Evolutionary conservation across 441 rosid genomes (phyloP).

Genomic region (Croton laevigatus): DNA sequence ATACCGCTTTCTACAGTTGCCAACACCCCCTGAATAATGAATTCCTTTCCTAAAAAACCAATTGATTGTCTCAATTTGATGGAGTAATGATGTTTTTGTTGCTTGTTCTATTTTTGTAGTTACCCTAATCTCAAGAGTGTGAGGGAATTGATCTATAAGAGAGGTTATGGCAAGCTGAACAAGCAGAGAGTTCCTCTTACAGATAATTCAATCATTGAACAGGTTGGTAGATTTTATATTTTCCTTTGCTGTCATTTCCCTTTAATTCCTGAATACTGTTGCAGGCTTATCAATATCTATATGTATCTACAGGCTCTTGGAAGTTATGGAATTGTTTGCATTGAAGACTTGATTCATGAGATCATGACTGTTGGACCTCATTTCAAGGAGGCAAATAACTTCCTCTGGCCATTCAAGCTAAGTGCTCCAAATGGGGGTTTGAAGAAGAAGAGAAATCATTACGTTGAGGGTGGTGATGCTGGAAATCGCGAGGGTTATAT

Average conservation of each 20-base stretch:
- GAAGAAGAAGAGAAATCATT: constrained; percentile 75
- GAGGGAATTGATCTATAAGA: constrained; percentile 65
- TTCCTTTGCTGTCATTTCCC: background rate
- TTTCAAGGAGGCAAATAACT: constrained; percentile 75
- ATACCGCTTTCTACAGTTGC: too few relatives aligned
- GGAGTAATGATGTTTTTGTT: background rate
- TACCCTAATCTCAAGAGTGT: constrained; percentile 78
- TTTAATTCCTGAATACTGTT: background rate
- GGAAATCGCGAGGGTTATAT: constrained; percentile 71
- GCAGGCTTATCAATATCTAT: too few relatives aligned
- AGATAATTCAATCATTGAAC: constrained; percentile 62
- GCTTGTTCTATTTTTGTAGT: constrained; percentile 22
- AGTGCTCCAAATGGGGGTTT: constrained; percentile 72
- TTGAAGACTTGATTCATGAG: constrained; percentile 69
- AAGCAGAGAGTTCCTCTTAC: constrained; percentile 67
- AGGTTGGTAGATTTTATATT: constrained; percentile 30
- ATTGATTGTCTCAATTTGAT: background rate
- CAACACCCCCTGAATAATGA: background rate
- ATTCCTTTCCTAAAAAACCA: background rate
- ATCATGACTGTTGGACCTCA: constrained; percentile 73
- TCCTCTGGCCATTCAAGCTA: constrained; percentile 75
- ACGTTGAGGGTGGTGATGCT: constrained; percentile 79
- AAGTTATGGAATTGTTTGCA: constrained; percentile 53
- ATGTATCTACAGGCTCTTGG: constrained; percentile 47
- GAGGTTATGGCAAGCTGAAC: constrained; percentile 70